Percentiles rank a stretch among this genome's conserved stretches.
phyloP scores from a whole-genome alignment of 1,139 yeast genomes.

The Pichiaceae sp. region DNA sequence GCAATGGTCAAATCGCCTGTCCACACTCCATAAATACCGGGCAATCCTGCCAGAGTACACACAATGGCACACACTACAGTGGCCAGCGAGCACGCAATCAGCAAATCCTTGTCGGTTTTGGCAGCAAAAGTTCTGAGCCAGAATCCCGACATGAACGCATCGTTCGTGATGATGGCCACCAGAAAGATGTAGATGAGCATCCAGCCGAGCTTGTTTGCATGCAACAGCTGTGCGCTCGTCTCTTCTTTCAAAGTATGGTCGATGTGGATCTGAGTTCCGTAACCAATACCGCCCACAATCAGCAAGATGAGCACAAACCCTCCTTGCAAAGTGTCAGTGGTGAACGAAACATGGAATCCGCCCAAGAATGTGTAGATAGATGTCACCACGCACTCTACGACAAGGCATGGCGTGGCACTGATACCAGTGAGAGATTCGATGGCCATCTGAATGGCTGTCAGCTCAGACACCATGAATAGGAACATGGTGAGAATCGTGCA shows the following conservation, averaged over 20 bases:
- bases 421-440: conserved; percentile 72
- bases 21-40: conserved; percentile 91
- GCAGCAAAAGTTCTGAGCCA: conserved; percentile 95
- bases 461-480: conserved; percentile 81
- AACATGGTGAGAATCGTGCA: conserved; percentile 84
- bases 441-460: conserved; percentile 71
- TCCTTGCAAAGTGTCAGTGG: conserved; percentile 88
- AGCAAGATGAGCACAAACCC: conserved; percentile 56
- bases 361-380: conserved; percentile 83
- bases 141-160: conserved; percentile 83
- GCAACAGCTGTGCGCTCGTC: conserved; percentile 44
- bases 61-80: conserved; percentile 56
- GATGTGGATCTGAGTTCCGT: conserved; percentile 70
- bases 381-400: conserved; percentile 83
- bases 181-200: conserved; percentile 77
- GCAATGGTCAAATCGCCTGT: conserved; percentile 60
- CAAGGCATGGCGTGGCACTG: conserved; percentile 72
- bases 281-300: conserved; percentile 68
- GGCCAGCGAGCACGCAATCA: conserved; percentile 70
- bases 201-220: conserved; percentile 74
- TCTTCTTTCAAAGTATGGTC: conserved; percentile 56
- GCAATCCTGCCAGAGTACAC: conserved; percentile 65
- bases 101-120: conserved; percentile 62
- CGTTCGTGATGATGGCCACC: conserved; percentile 85
- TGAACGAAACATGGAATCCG: conserved; percentile 82